Base-by-base conservation (phyloP, 768 basidiomycete species). In the Gloeopeniophorella convolvens region DNA sequence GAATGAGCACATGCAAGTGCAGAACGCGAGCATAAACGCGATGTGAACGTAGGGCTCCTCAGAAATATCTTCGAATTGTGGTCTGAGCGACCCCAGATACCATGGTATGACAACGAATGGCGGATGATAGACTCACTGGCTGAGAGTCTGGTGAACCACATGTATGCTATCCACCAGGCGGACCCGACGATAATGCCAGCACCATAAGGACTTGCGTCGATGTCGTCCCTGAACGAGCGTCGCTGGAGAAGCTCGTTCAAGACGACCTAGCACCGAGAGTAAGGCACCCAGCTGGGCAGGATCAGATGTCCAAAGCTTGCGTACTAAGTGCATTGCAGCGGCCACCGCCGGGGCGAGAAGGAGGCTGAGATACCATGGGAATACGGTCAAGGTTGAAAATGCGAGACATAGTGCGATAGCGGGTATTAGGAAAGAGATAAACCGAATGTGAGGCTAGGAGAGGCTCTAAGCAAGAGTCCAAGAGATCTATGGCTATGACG, bases 291-390 rank as follows among this genome's bases (percentile, higher is more conserved):
- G 15, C 21, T 0, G 5, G 7, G 1, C 32, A 18, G n/a, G 33
- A 23, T n/a, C 1, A 0, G 11, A 24, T 18, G 11, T 26, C n/a
- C 12, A 27, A 18, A 13, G n/a, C 15, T 20, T 15, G 7, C 45
- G n/a, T 35, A 46, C 51, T 16, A 9, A 0, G 4, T 24, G 3
- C 33, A 47, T 36, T 3, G n/a, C 20, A 4, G 7, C 7, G 36
- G 26, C 16, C 21, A 23, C 26, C 1, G n/a, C 40, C 4, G 40
- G 51, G 2, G 40, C 27, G 8, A 52, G 16, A 9, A 36, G 0
- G n/a, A 52, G 24, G 10, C 33, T 24, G 37, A 47, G 35, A 21
- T 35, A 46, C 51, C 51, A 52, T 6, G 39, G 40, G 26, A 47
- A 52, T 12, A 42, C 33, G 20, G n/a, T 23, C 13, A 21, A 20